Evolutionary conservation across 441 rosid species (phyloP).

Genomic region (Euphorbia schlechtendalii): DNA sequence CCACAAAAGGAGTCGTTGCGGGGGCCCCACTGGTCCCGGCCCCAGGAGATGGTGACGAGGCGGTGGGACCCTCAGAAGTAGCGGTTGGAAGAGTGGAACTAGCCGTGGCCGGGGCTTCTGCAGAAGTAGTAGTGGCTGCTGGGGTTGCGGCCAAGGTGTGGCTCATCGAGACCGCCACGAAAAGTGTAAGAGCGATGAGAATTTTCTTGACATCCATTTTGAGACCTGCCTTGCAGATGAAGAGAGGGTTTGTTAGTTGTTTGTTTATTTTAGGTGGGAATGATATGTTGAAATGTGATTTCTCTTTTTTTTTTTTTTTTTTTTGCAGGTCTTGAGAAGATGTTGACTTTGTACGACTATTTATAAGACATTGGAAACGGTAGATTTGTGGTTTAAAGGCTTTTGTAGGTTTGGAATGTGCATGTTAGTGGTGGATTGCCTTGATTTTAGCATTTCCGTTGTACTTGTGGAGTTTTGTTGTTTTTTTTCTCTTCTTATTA

Average conservation of each 20-base stretch:
- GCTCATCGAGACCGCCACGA: conserved; percentile 41
- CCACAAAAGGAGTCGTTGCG: conserved; percentile 49
- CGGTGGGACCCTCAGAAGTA: background rate
- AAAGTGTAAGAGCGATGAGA: conserved; percentile 40
- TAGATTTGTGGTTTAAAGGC: conserved; percentile 9
- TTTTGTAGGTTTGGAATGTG: too few relatives aligned
- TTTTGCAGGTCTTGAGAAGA: conserved; percentile 24
- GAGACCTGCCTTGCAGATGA: conserved; percentile 25
- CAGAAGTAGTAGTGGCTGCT: conserved; percentile 9
- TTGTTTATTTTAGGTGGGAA: background rate
- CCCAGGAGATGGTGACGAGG: conserved; percentile 40
- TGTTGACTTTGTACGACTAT: background rate
- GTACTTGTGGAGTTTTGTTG: background rate
- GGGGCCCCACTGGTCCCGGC: conserved; percentile 29
- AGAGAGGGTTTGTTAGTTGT: conserved; percentile 3
- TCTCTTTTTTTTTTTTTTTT: too few relatives aligned
- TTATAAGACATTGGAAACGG: background rate
- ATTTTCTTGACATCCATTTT: conserved; percentile 67
- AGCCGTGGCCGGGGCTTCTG: conserved; percentile 18
- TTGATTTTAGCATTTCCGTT: background rate
- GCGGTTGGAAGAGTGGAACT: background rate
- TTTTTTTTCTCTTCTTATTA: background rate
- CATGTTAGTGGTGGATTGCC: background rate
- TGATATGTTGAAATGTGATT: background rate
- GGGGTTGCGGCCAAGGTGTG: conserved; percentile 29